Base-by-base conservation (phyloP, 805 yeast species). In the Tetrapisispora arboricola region DNA sequence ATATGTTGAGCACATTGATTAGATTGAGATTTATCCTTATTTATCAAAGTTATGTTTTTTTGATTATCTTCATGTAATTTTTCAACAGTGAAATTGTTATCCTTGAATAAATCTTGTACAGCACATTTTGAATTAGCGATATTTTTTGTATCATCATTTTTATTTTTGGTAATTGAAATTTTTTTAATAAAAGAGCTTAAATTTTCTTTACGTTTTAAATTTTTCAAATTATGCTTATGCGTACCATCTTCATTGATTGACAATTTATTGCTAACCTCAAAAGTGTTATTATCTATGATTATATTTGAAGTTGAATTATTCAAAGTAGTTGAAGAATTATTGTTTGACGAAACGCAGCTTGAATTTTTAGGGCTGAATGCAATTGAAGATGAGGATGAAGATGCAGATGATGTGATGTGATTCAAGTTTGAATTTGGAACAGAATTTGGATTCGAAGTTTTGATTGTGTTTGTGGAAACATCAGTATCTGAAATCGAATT, bases 141-240 rank as follows among this genome's bases (percentile, higher is more conserved):
- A 25, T 78, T 61, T 53, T 78, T 79, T 46, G 79, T 78, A 2
- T 82, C 84, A n/a, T 84, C 86, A n/a, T 34, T 25, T 34, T 34
- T 34, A 36, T 36, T 36, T 26, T 26, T 35, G 2, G 31, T n/a
- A 21, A 18, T 25, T 8, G 81, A 58, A 51, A 81, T 69, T 55
- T 80, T 85, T 54, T 80, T 83, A 48, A 83, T 68, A 86, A 83
- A 80, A 45, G 77, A 76, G 5, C 79, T 71, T 27, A 83, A 58
- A 51, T 82, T 83, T 53, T 83, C 94, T 58, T 83, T 90, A 49
- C 94, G 68, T 57, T 78, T 80, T 7, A 90, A 79, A 35, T 80
- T 78, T 44, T 76, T 71, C 44, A 90, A 67, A 56, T 76, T 77
- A 61, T 90, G 98, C 54, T 75, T 84, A 60, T 90, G 98, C 11